These are phyloP conservation scores for Coriolopsis trogii DNA, from an alignment of 1,284 basidiomycete species.

Conservation along the genomic window DNA sequence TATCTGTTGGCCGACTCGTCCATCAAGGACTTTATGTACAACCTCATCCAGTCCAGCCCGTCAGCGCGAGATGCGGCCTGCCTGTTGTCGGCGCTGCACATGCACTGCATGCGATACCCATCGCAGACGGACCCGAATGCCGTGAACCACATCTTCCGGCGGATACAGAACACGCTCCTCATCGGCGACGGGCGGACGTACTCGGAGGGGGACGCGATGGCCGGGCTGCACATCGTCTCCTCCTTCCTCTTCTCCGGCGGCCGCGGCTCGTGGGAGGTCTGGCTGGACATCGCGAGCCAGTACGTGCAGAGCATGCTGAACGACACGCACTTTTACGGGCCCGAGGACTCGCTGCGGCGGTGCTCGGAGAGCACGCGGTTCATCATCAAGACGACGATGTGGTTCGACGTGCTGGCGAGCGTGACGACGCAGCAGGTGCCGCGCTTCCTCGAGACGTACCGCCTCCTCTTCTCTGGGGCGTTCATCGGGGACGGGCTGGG, in stretches of 20 bases:
- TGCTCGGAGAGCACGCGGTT: slow-evolving; percentile 57
- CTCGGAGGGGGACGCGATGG: slow-evolving; percentile 71
- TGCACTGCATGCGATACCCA: slow-evolving; percentile 35
- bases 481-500: slow-evolving; percentile 38
- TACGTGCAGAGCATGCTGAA: slow-evolving; percentile 55
- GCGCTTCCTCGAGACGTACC: slow-evolving; percentile 58
- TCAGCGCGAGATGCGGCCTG: slow-evolving; percentile 56
- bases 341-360: slow-evolving; percentile 48
- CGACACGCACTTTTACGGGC: slow-evolving; percentile 36
- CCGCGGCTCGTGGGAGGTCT: slow-evolving; percentile 64
- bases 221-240: slow-evolving; percentile 73
- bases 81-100: slow-evolving; percentile 57
- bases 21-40: slow-evolving; percentile 44
- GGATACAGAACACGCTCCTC: slow-evolving; percentile 39
- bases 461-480: slow-evolving; percentile 54
- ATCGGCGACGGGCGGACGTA: slow-evolving; percentile 24
- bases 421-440: slow-evolving; percentile 65
- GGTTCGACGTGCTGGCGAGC: slow-evolving; percentile 83
- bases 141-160: slow-evolving; percentile 29
- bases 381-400: slow-evolving; percentile 80
- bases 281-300: slow-evolving; percentile 57
- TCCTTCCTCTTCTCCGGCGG: slow-evolving; percentile 77
- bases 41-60: slow-evolving; percentile 47
- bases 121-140: slow-evolving; percentile 21
- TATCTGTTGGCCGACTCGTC: slow-evolving; percentile 63